Evolutionary conservation across 768 basidiomycete genomes (phyloP).

Genomic region (Trametes meyenii): DNA sequence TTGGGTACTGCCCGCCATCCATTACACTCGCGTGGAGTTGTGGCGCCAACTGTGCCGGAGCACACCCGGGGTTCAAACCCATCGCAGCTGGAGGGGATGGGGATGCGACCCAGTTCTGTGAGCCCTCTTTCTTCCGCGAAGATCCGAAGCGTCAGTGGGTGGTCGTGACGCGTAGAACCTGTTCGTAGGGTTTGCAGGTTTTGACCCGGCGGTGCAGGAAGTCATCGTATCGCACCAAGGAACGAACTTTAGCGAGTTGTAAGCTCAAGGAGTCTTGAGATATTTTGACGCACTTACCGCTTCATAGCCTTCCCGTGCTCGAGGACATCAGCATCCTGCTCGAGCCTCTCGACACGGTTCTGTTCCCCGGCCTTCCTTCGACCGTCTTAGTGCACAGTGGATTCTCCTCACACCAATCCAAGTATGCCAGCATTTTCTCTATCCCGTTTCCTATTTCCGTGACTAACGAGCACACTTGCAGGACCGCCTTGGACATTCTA

Average conservation of each 20-base stretch:
- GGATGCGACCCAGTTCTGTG: conserved; percentile 45
- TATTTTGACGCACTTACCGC: background rate
- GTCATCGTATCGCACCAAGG: conserved; percentile 45
- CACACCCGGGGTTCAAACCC: conserved; percentile 50
- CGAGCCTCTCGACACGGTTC: conserved; percentile 36
- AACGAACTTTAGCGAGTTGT: conserved; percentile 38
- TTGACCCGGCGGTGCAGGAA: conserved; percentile 40
- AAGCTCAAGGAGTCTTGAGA: conserved; percentile 1
- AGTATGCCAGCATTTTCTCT: conserved; percentile 35
- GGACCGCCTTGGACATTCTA: conserved; percentile 45
- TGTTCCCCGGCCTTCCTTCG: conserved; percentile 54
- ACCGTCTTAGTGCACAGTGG: conserved; percentile 49
- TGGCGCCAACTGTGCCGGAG: conserved; percentile 43
- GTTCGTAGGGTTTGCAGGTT: conserved; percentile 55
- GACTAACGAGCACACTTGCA: conserved; percentile 15
- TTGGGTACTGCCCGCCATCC: conserved; percentile 36
- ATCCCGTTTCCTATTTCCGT: background rate
- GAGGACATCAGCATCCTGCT: conserved; percentile 47
- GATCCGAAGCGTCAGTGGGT: background rate
- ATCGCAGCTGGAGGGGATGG: conserved; percentile 54
- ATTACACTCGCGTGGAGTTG: conserved; percentile 34
- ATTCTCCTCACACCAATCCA: conserved; percentile 47
- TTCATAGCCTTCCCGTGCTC: conserved; percentile 35
- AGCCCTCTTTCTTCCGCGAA: background rate
- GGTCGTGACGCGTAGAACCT: background rate